Base-by-base conservation (phyloP, 495 filamentous ascomycete genomes). In the Collariella sp. region DNA sequence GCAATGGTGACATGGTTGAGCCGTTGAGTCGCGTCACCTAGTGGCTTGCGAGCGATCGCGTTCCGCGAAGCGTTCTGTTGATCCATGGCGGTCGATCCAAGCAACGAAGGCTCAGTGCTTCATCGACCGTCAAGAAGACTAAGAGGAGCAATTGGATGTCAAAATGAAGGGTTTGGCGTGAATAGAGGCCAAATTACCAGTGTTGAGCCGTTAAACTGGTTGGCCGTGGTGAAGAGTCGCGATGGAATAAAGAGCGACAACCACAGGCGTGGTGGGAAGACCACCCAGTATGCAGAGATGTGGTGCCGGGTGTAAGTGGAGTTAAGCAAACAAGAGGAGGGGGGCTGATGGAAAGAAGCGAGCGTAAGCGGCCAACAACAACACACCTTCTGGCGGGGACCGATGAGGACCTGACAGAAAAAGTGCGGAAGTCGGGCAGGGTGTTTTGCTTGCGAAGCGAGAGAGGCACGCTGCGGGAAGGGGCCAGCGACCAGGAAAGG, bases 21-120 rank as follows among this genome's bases (percentile, higher is more conserved):
- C 42, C 76, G 67, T 31, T 68, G 56, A 5, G 76, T 76, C 52
- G 73, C 70, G 58, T 79, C 76, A 47, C 72, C 72, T 20, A 78
- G 60, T 9, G 76, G 73, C 51, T 71, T 54, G 26, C 76, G 73
- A 46, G 59, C 52, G 38, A 59, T 41, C n/a, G 62, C 63, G 24
- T 64, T 39, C 18, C 57, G 62, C 38, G 64, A 47, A 40, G 55
- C 57, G 45, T 46, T 51, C 50, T 50, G 58, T 35, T 63, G 50
- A 59, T 70, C 71, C 74, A 79, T 77, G 46, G 43, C 46, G 10
- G 36, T 9, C 15, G 36, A 26, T 9, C 24, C 11, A 36, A 18
- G 26, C 12, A 36, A 10, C 23, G 38, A 43, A 15, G 23, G 15
- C 40, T 63, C 56, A 63, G 39, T 46, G 50, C 61, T 54, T 65